Conservation (phyloP, 1,284 basidiomycete species). For the Marasmius tenuissimus region DNA sequence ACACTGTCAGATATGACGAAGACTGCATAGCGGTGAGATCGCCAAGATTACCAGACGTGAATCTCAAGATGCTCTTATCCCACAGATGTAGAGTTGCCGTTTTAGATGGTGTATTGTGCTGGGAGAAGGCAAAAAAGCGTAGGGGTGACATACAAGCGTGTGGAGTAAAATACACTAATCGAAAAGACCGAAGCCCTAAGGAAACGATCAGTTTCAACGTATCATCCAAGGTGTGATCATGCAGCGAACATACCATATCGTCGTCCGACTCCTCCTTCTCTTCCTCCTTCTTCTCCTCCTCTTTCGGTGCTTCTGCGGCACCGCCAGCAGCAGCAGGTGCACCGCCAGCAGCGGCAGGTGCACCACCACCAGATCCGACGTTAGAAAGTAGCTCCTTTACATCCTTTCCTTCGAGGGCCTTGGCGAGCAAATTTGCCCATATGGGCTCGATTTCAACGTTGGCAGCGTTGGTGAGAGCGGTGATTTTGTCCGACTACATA, state of each 20-base stretch:
- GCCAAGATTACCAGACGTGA: conserved; percentile 16
- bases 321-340: conserved; percentile 61
- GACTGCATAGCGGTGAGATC: conserved; percentile 36
- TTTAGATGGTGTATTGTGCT: background rate
- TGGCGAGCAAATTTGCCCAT: conserved; percentile 96
- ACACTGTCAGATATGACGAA: too few species aligned
- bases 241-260: conserved; percentile 74
- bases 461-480: conserved; percentile 81
- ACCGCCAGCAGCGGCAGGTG: conserved; percentile 65
- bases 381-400: conserved; percentile 94
- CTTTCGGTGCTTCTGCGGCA: conserved; percentile 59
- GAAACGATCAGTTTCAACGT: conserved; percentile 1
- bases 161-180: conserved; percentile 49
- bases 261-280: conserved; percentile 91
- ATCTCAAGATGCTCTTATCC: background rate
- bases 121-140: conserved; percentile 2
- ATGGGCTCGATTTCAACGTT: conserved; percentile 91
- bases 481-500: conserved; percentile 85
- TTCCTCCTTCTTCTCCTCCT: conserved; percentile 81
- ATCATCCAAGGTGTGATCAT: background rate
- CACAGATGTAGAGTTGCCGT: background rate
- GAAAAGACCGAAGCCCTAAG: conserved; percentile 80
- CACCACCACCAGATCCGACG: conserved; percentile 84
- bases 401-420: conserved; percentile 97
- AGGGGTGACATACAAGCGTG: background rate